These are phyloP conservation scores for Trametes cubensis DNA, from an alignment of 768 basidiomycete species.

Conservation along the genomic window DNA sequence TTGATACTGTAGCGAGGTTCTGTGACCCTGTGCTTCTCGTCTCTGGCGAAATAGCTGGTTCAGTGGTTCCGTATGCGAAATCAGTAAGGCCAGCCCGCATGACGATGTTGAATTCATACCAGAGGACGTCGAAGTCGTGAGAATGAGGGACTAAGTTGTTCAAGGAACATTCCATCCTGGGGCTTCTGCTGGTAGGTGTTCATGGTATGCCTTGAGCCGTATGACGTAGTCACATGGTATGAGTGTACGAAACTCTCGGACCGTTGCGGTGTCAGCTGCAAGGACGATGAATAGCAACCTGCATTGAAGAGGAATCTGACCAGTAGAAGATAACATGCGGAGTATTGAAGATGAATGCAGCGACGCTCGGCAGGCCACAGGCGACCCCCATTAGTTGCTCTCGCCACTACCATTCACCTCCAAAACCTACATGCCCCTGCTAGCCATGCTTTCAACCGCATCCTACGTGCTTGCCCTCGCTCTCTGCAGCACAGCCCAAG, in stretches of 20 bases:
- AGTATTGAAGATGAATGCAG: background rate
- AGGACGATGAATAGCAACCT: background rate
- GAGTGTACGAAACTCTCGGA: background rate
- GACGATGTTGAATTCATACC: too few species aligned
- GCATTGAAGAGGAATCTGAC: background rate
- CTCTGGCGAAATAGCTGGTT: too few species aligned
- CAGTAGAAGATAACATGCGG: background rate
- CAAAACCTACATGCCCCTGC: too few species aligned
- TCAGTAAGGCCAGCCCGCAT: too few species aligned
- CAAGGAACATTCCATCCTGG: too few species aligned
- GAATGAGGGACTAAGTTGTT: too few species aligned
- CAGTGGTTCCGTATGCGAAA: too few species aligned
- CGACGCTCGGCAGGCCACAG: background rate
- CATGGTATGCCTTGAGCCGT: background rate
- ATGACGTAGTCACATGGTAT: conserved; percentile 12
- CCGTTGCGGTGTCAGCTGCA: conserved; percentile 8
- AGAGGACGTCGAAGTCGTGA: too few species aligned
- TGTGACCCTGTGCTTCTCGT: too few species aligned
- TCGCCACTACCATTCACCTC: background rate
- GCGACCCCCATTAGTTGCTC: background rate
- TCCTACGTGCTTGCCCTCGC: background rate
- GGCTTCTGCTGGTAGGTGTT: too few species aligned
- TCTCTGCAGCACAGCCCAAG: background rate
- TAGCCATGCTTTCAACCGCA: background rate
- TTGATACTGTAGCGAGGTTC: too few species aligned